Base-by-base conservation (phyloP, 2,329 filamentous ascomycete genomes). In the Cryphonectria carpinicola region DNA sequence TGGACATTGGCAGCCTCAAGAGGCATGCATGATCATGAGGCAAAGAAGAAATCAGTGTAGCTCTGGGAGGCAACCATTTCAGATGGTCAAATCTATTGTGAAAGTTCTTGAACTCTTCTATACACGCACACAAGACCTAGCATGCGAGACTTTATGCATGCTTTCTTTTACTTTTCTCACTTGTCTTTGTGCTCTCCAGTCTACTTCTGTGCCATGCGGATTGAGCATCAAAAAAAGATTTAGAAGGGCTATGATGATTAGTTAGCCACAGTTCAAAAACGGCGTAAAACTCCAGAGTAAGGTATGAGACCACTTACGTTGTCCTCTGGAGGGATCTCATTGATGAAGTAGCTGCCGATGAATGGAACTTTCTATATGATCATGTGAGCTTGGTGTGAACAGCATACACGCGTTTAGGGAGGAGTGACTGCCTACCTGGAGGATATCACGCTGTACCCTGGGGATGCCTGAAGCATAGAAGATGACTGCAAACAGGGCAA, bases 381-480 rank as follows among this genome's bases (percentile, higher is more conserved):
- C 11, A 19, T 65, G 72, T 82, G 37, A 82, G 76, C 69, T 43
- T 46, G 39, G 19, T 39, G 7, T 13, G 1, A 8, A 8, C 41
- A 4, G 8, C 35, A 17, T 25, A n/a, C 17, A 4, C 17, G 3
- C 5, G 0, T 11, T 17, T 17, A 62, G 5, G 35, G 19, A 4
- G 10, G 19, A 6, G 41, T 25, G 4, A 3, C 17, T 25, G 66
- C 82, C 70, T 81, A 89, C 87, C 79, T 84, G 81, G 74, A 91
- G 84, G 74, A 92, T 83, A 76, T 92, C 89, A 64, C 78, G 78
- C 80, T 88, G 82, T 74, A 91, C 82, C 79, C 84, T 85, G 74
- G 89, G 89, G 65, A 91, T 86, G 75, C 89, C 89, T 56, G 88
- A 90, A 74, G 86, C 83, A 79, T 83, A 89, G 84, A 87, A 88